These are phyloP conservation scores for Apiotrichum domesticum DNA, from an alignment of 1,284 basidiomycete genomes.

Conservation along the genomic window DNA sequence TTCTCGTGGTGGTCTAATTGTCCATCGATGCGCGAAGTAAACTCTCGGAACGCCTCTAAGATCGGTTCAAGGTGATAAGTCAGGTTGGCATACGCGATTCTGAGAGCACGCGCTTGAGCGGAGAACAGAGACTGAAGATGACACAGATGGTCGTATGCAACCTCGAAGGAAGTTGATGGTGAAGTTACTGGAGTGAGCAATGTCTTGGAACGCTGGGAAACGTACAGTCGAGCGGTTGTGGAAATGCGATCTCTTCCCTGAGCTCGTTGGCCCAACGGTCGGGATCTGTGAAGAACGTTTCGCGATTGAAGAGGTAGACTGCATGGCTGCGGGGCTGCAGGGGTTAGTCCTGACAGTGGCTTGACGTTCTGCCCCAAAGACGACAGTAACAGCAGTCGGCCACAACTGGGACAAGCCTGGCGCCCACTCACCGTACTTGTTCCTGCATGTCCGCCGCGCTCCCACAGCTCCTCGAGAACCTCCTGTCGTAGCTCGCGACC, in stretches of 20 bases:
- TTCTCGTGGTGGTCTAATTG: constrained; percentile 31
- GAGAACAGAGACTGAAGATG: constrained; percentile 41
- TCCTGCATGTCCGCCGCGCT: constrained; percentile 31
- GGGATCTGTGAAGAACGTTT: constrained; percentile 41
- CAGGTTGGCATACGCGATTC: constrained; percentile 41
- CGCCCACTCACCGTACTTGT: constrained; percentile 24
- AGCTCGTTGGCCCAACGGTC: constrained; percentile 34
- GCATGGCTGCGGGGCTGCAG: constrained; percentile 11
- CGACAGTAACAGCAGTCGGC: too few species aligned
- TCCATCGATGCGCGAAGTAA: constrained; percentile 26
- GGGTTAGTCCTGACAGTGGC: neutral
- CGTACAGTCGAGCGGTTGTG: constrained; percentile 35
- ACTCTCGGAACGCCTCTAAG: constrained; percentile 29
- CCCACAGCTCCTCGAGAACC: constrained; percentile 36
- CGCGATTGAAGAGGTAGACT: constrained; percentile 40
- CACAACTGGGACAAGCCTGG: too few species aligned
- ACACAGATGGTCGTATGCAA: constrained; percentile 36
- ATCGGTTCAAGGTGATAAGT: constrained; percentile 37
- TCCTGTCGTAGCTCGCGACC: constrained; percentile 35
- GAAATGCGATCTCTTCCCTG: constrained; percentile 35
- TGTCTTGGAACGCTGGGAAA: neutral
- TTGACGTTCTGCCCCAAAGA: too few species aligned
- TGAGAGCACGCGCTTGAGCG: constrained; percentile 34
- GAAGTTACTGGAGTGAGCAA: neutral
- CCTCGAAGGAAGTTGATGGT: constrained; percentile 23